Evolutionary conservation across 768 basidiomycete species (phyloP).

Genomic region (Rhodotorula babjevae): DNA sequence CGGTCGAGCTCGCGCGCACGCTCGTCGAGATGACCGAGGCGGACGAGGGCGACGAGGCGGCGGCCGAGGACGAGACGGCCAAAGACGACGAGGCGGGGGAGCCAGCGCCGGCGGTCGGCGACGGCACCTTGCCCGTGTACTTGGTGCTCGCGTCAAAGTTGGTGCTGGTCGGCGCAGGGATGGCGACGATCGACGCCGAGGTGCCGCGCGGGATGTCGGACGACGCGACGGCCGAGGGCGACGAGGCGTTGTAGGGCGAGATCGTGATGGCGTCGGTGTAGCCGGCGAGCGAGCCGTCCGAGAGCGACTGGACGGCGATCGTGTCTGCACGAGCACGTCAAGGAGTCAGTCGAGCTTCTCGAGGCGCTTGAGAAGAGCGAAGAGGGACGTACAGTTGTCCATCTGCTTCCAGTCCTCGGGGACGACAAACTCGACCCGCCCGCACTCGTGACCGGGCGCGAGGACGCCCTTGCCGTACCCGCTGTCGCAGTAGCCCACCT

Average conservation of each 20-base stretch:
- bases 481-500: conserved; percentile 34
- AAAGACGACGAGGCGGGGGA: not conserved
- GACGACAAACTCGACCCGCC: conserved; percentile 29
- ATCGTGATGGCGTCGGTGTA: conserved; percentile 39
- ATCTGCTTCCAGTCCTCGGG: conserved; percentile 25
- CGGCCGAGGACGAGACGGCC: not conserved
- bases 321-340: conserved; percentile 23
- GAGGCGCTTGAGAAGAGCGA: not conserved
- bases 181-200: conserved; percentile 8
- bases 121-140: conserved; percentile 1
- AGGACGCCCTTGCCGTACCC: conserved; percentile 26
- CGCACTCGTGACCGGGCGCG: conserved; percentile 27
- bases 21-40: not conserved
- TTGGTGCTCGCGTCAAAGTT: conserved; percentile 9
- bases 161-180: conserved; percentile 17
- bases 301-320: conserved; percentile 32
- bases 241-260: not conserved
- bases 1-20: not conserved
- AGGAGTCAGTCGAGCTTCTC: not conserved
- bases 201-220: conserved; percentile 12
- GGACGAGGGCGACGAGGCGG: not conserved
- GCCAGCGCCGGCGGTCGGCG: conserved; percentile 11
- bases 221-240: not conserved
- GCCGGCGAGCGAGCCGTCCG: conserved; percentile 16
- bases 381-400: conserved; percentile 26